Base-by-base conservation (phyloP, 192 early-diverging fungal genomes). In the Umbelopsis ramanniana region DNA sequence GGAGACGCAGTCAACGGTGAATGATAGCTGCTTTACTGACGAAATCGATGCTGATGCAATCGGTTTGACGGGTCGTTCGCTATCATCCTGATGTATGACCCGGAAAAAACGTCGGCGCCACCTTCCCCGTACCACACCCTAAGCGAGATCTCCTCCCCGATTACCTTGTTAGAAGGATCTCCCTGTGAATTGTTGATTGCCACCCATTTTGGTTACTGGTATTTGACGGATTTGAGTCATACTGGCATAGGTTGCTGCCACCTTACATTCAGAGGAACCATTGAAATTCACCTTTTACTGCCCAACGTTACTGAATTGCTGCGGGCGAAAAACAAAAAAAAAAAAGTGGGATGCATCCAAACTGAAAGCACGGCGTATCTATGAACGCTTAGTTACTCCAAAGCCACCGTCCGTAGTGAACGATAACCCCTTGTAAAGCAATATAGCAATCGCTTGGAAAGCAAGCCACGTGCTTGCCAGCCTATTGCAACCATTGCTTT, bases 381-480 rank as follows among this genome's bases (percentile, higher is more conserved):
- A 11, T 43, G 40, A 43, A 12, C 40, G 40, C 40, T 11, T 43
- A 4, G 6, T 43, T 43, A 43, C 6, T 43, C 11, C 6, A 43
- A 63, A 63, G 57, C 57, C 29, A 37, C 29, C 33, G 35, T 10
- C 33, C 15, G 57, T 37, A 33, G 35, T 35, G 19, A 35, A 11
- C 33, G 1, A 26, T 19, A n/a, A 22, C 57, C 33, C 57, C 57
- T 63, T 63, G 57, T 17, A 37, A 37, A 63, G 57, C 57, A 63
- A 63, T 63, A 63, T 63, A 63, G 57, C 57, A 29, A 63, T 63
- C 57, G 4, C 26, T 29, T 63, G 15, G 17, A 21, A 63, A 37
- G 57, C 57, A 35, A 37, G 57, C 57, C 57, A 63, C 57, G 57
- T 63, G 57, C 33, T 35, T 63, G 33, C 33, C 57, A 63, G 15